Percentiles rank a stretch among this genome's conserved stretches.
Evolutionary conservation across 306 rosid genomes (phyloP).

Genomic region (Hippophae rhamnoides): DNA sequence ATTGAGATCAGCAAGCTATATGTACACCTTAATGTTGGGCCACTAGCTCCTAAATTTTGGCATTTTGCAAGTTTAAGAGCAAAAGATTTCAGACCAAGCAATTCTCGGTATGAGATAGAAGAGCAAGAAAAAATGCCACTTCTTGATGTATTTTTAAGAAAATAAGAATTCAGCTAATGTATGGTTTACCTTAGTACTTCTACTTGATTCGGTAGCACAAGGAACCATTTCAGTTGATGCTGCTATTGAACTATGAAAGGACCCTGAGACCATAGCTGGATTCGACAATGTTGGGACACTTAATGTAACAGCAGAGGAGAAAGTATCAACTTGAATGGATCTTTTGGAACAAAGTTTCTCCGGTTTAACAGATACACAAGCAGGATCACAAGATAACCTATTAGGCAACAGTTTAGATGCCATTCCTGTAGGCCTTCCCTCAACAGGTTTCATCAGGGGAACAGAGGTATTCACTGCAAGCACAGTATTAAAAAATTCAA

Average conservation of each 20-base stretch:
- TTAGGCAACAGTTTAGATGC: constrained; percentile 24
- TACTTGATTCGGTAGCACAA: constrained; percentile 35
- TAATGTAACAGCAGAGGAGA: constrained; percentile 24
- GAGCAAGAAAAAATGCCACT: neutral
- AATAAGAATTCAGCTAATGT: neutral
- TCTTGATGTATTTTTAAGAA: neutral
- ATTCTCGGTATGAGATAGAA: too few relatives aligned
- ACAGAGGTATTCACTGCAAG: constrained; percentile 19
- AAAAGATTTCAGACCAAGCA: too few relatives aligned
- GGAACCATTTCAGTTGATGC: constrained; percentile 31
- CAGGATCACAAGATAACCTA: constrained; percentile 24
- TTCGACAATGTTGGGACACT: constrained; percentile 25
- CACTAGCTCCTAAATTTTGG: too few relatives aligned
- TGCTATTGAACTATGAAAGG: constrained; percentile 24
- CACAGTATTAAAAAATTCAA: too few relatives aligned
- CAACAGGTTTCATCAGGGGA: constrained; percentile 24
- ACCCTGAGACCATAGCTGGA: constrained; percentile 27
- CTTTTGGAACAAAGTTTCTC: constrained; percentile 30
- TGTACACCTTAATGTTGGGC: too few relatives aligned
- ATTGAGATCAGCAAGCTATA: too few relatives aligned
- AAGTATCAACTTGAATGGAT: constrained; percentile 30
- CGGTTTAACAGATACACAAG: constrained; percentile 23
- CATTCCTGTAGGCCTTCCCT: constrained; percentile 17
- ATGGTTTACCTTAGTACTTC: constrained; percentile 50
- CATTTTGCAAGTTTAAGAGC: too few relatives aligned